Percentiles rank a stretch among this genome's conserved stretches.
Conservation (phyloP, 495 filamentous ascomycete genomes). For the Chaetomium cochliodes region DNA sequence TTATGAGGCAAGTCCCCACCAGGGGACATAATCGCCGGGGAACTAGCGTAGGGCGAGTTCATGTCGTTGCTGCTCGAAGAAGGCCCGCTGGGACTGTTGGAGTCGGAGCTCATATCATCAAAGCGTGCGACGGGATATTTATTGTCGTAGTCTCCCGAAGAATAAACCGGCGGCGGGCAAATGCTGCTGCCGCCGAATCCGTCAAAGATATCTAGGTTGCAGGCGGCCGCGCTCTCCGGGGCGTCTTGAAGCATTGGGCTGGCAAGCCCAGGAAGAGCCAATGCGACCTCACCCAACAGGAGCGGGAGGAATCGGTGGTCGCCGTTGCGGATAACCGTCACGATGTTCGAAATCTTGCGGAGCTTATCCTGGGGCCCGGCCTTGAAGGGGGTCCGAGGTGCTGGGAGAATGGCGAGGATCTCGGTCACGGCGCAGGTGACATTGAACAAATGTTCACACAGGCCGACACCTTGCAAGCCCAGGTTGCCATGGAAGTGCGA, state of each 20-base stretch:
- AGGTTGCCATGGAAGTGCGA: slow-evolving; percentile 71
- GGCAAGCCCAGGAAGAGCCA: slow-evolving; percentile 60
- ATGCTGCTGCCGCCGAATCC: slow-evolving; percentile 56
- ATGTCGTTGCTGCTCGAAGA: slow-evolving; percentile 41
- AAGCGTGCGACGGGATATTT: slow-evolving; percentile 41
- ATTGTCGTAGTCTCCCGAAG: slow-evolving; percentile 37
- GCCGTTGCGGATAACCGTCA: slow-evolving; percentile 67
- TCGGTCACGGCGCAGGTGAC: slow-evolving; percentile 72
- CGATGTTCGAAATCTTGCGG: slow-evolving; percentile 63
- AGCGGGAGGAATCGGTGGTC: slow-evolving; percentile 68
- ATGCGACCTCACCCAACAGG: slow-evolving; percentile 65
- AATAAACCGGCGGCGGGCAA: slow-evolving; percentile 41
- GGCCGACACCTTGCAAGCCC: slow-evolving; percentile 53
- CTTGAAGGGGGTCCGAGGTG: slow-evolving; percentile 58
- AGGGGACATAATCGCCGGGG: slow-evolving; percentile 48
- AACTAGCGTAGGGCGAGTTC: slow-evolving; percentile 48
- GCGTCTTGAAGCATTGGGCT: slow-evolving; percentile 55
- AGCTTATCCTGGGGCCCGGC: slow-evolving; percentile 71
- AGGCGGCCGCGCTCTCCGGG: slow-evolving; percentile 42
- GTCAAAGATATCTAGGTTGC: slow-evolving; percentile 57
- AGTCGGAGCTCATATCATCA: slow-evolving; percentile 44
- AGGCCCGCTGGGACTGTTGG: slow-evolving; percentile 37
- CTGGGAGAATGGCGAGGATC: slow-evolving; percentile 64
- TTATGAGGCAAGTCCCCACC: slow-evolving; percentile 39
- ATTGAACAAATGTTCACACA: slow-evolving; percentile 78